Base-by-base conservation (phyloP, 768 basidiomycete species). In the Gymnopilus junonius region DNA sequence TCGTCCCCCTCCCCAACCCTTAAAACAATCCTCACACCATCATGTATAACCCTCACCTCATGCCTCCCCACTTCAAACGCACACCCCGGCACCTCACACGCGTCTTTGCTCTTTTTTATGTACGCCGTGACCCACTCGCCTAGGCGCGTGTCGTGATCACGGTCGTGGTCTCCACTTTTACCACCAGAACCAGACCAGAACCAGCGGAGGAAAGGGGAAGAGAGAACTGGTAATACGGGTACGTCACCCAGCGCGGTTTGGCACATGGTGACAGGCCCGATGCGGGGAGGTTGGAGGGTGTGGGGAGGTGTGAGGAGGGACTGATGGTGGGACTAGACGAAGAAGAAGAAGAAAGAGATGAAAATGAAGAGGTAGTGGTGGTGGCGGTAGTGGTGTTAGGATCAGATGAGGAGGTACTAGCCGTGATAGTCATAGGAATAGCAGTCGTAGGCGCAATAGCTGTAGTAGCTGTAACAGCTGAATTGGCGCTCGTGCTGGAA, bases 171-270 rank as follows among this genome's bases (percentile, higher is more conserved):
- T n/a, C n/a, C n/a, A n/a, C n/a, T n/a, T n/a, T n/a, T n/a, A n/a
- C n/a, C n/a, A n/a, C n/a, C n/a, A n/a, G n/a, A n/a, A n/a, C n/a
- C n/a, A n/a, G n/a, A n/a, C n/a, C n/a, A n/a, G n/a, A n/a, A n/a
- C n/a, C n/a, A n/a, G n/a, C n/a, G 40, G 17, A 7, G 17, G 40
- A 42, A 5, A 15, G 7, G 37, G 7, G 3, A 14, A 15, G 12
- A 15, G 40, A 42, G 40, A 42, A 42, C 17, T 42, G 17, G 40
- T 80, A 85, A 70, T 84, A 87, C 58, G 76, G 74, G 65, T 81
- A 88, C 8, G 85, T 85, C 21, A 79, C 63, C 84, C 83, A 87
- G 4, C 73, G 73, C 7, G 83, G 80, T 35, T 77, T 76, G 5
- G 79, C 83, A 65, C 87, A 89, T 11, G 75, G 69, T 8, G 70